Conservation (phyloP, 306 rosid genomes). For the Trifolium dubium region DNA sequence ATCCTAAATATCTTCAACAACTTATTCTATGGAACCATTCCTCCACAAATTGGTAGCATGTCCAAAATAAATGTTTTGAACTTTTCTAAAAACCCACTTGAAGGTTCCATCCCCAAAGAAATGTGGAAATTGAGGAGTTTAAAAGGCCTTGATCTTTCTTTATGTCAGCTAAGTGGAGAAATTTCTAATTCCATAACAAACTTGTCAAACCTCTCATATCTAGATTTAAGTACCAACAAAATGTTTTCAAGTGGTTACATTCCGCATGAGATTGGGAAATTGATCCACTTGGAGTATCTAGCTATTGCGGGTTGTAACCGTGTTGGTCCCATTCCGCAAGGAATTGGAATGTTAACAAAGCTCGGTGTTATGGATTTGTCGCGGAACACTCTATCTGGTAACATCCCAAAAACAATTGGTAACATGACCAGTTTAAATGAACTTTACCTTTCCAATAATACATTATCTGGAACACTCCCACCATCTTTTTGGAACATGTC, state of each 20-base stretch:
- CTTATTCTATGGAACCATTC: constrained; percentile 26
- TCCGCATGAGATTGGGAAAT: constrained; percentile 39
- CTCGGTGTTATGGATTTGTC: not conserved
- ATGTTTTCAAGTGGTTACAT: not conserved
- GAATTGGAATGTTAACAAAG: constrained; percentile 43
- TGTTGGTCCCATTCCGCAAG: constrained; percentile 35
- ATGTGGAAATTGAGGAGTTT: constrained; percentile 34
- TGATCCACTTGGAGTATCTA: constrained; percentile 2
- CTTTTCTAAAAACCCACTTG: not conserved
- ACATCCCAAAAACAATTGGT: constrained; percentile 33
- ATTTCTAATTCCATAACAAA: constrained; percentile 22
- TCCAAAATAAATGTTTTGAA: constrained; percentile 30
- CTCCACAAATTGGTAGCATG: constrained; percentile 39
- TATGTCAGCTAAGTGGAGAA: not conserved
- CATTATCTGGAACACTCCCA: constrained; percentile 21
- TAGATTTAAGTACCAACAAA: not conserved
- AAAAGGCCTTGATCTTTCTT: not conserved
- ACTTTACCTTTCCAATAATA: not conserved
- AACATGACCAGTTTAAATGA: not conserved
- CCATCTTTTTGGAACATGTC: constrained; percentile 29
- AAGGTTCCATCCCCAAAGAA: constrained; percentile 38
- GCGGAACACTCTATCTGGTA: not conserved
- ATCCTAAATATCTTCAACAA: constrained; percentile 20
- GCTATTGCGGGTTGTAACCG: fast-evolving
- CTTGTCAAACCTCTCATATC: constrained; percentile 27